Evolutionary conservation across 192 early-diverging fungal genomes (phyloP).

Genomic region (Entomortierella lignicola): DNA sequence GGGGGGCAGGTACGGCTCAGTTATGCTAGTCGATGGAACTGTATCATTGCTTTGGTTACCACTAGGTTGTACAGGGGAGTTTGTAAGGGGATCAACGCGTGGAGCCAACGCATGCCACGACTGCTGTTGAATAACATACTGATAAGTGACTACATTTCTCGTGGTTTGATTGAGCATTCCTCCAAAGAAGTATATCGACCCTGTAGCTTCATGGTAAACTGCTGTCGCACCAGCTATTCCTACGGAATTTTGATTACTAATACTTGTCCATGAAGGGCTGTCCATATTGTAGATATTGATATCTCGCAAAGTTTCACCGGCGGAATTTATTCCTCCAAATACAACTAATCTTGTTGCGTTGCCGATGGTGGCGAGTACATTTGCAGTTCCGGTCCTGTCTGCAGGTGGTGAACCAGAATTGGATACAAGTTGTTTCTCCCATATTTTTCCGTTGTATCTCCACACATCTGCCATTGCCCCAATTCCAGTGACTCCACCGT

Average conservation of each 20-base stretch:
- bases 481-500: conserved; percentile 25
- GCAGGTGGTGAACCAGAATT: conserved; percentile 7
- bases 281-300: conserved; percentile 18
- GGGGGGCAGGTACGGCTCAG: conserved; percentile 5
- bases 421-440: neutral
- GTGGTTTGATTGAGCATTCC: conserved; percentile 50
- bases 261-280: conserved; percentile 5
- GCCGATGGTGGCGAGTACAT: conserved; percentile 16
- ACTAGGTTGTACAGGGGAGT: too few species aligned
- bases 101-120: conserved; percentile 45
- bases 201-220: conserved; percentile 42
- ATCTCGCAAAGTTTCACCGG: conserved; percentile 19
- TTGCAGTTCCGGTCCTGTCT: conserved; percentile 8
- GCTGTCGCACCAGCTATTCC: conserved; percentile 33
- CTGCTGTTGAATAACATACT: conserved; percentile 38
- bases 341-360: conserved; percentile 12
- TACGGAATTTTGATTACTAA: conserved; percentile 40
- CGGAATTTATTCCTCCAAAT: conserved; percentile 33
- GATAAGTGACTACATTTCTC: conserved; percentile 30
- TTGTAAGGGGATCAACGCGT: conserved; percentile 26
- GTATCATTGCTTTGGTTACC: too few species aligned
- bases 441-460: conserved; percentile 30
- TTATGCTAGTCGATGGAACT: too few species aligned
- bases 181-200: conserved; percentile 53
- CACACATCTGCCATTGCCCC: conserved; percentile 29